A percentile compares a stretch with the other conserved stretches of the same genome.
These are phyloP conservation scores for Cenchrus americanus DNA, from an alignment of 176 grass and related monocot species.

Conservation along the genomic window DNA sequence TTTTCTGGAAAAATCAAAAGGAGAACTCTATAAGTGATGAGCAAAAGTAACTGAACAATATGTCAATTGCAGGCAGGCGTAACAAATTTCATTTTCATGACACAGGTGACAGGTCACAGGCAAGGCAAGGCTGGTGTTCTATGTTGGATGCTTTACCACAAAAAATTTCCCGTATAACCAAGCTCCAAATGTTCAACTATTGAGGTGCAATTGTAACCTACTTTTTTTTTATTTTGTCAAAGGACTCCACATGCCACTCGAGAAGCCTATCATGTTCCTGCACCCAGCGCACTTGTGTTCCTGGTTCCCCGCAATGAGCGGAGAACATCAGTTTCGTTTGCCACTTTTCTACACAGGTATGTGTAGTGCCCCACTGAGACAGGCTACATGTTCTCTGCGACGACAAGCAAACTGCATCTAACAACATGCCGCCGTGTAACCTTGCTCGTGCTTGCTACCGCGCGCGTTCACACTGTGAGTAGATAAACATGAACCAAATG, in stretches of 20 bases:
- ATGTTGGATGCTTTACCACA: not conserved
- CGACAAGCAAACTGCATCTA: slow-evolving; percentile 30
- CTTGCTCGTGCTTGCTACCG: slow-evolving; percentile 1
- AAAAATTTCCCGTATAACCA: not conserved
- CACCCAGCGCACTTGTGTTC: slow-evolving; percentile 16
- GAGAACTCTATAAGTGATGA: slow-evolving; percentile 15
- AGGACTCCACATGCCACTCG: not conserved
- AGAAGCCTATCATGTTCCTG: slow-evolving; percentile 7
- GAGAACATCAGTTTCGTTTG: slow-evolving; percentile 18
- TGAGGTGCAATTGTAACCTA: not conserved
- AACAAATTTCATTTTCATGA: not conserved
- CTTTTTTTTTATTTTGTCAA: slow-evolving; percentile 8
- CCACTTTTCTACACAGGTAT: slow-evolving; percentile 4
- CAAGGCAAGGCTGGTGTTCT: no score
- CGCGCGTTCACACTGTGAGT: not conserved
- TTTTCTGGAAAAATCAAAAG: slow-evolving; percentile 53
- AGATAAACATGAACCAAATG: not conserved
- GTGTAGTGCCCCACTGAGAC: slow-evolving; percentile 46
- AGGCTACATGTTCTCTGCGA: slow-evolving; percentile 39
- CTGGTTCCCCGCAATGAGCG: slow-evolving; percentile 52
- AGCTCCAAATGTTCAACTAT: not conserved
- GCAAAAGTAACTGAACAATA: not conserved
- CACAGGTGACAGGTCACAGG: no score
- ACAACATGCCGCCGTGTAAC: slow-evolving; percentile 30
- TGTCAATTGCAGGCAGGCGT: no score